Evolutionary conservation across 345 rosid genomes (phyloP), one percentile per base, ranked within the genome.

Genomic region (Salix brachista): DNA sequence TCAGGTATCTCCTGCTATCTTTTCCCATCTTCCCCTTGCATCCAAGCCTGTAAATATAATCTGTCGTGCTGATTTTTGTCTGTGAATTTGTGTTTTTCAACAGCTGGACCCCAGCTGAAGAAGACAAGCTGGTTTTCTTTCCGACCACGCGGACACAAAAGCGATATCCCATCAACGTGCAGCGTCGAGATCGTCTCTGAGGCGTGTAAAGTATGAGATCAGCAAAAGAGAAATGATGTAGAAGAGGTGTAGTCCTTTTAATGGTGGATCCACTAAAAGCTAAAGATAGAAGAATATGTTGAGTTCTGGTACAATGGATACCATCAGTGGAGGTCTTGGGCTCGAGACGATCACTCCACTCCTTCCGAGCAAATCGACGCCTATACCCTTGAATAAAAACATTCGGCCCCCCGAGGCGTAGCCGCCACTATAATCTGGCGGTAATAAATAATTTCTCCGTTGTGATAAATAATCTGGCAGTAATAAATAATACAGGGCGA

Each of bases 141-240:
- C 98, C 97, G 4, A 96, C 99, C 0, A 94, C 97, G 19, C 83
- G 97, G 83, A 96, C 91, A 34, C 94, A 90, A 77, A 96, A 96
- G 87, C 89, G 97, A 25, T 96, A 90, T 69, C 98, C 97, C 4
- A 89, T 96, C 81, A 79, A 85, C 8, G 85, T 94, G 84, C 80
- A 82, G 75, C 92, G 87, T 21, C 87, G 91, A 39, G 69, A 69
- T 42, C 75, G 32, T n/a, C 62, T 44, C 12, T 6, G 5, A 28
- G 34, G 44, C 9, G 37, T 36, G 32, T 65, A 66, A 69, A 48
- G 54, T 25, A 67, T 66, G 52, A 72, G 76, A 32, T 32, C 34
- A 56, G 18, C 19, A 34, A 3, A 41, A 67, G 64, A 50, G 14
- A 66, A 3, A 21, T 5, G 19, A 36, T 25, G 54, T 50, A 52